phyloP scores from a whole-genome alignment of 2,329 filamentous ascomycete species.

The Colletotrichum coccodes region DNA sequence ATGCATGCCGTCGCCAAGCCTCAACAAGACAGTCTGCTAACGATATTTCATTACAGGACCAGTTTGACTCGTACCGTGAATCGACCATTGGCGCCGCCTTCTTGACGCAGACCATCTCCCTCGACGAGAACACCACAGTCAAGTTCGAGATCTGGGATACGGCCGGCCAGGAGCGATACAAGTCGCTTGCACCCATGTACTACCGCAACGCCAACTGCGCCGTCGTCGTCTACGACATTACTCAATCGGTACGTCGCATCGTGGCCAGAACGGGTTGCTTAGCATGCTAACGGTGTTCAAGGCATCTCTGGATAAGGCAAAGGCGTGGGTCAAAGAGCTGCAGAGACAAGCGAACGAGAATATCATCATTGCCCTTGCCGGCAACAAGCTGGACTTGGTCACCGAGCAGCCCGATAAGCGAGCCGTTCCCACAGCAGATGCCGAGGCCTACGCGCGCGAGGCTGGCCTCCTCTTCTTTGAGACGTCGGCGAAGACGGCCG shows the following conservation, averaged over 20 bases:
- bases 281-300: constrained; percentile 50
- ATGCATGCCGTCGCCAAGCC: not conserved
- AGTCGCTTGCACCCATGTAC: constrained; percentile 99
- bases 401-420: constrained; percentile 96
- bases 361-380: constrained; percentile 97
- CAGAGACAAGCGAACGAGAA: constrained; percentile 99
- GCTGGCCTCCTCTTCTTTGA: constrained; percentile 97
- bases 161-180: constrained; percentile 97
- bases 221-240: constrained; percentile 99
- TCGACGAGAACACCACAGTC: constrained; percentile 97
- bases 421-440: constrained; percentile 87
- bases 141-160: constrained; percentile 99
- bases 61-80: constrained; percentile 98
- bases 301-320: constrained; percentile 98
- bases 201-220: constrained; percentile 99
- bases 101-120: constrained; percentile 97
- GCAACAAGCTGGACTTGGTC: constrained; percentile 97
- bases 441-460: constrained; percentile 94
- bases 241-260: constrained; percentile 84
- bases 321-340: constrained; percentile 98
- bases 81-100: constrained; percentile 98
- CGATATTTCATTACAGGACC: constrained; percentile 70
- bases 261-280: constrained; percentile 16
- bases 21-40: not conserved
- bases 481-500: constrained; percentile 96